A percentile compares a stretch with the other conserved stretches of the same genome.
These are phyloP conservation scores for Rhamnella rubrinervis DNA, from an alignment of 331 rosid genomes.

Conservation along the genomic window DNA sequence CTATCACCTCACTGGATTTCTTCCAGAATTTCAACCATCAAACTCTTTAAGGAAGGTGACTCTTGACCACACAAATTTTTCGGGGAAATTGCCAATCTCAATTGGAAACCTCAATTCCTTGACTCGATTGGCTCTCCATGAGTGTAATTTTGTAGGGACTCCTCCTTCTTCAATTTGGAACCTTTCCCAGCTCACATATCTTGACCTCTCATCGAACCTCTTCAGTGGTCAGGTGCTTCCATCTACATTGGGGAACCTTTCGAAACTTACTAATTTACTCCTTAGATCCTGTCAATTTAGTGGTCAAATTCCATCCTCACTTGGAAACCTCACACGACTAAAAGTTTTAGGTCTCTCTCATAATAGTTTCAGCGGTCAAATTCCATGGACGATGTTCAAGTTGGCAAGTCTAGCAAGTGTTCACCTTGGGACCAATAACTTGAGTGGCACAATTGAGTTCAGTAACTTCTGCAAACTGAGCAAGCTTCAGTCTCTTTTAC, in stretches of 20 bases:
- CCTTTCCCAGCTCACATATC: too few relatives aligned
- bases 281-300: background rate
- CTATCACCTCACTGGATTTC: background rate
- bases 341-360: rapidly evolving
- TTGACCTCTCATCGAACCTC: too few relatives aligned
- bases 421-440: too few relatives aligned
- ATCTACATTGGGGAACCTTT: background rate
- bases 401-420: too few relatives aligned
- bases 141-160: background rate
- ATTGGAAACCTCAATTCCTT: background rate
- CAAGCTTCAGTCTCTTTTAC: too few relatives aligned
- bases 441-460: too few relatives aligned
- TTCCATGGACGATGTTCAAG: too few relatives aligned
- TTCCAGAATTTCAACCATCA: too few relatives aligned
- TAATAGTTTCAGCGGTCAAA: too few relatives aligned
- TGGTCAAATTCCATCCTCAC: background rate
- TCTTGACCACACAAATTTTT: background rate
- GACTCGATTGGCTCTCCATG: background rate
- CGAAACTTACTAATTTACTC: rapidly evolving
- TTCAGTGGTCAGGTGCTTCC: too few relatives aligned
- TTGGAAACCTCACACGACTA: background rate
- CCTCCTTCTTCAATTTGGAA: too few relatives aligned
- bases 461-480: too few relatives aligned
- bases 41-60: background rate
- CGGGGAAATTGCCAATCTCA: background rate